Percentiles rank a stretch among this genome's conserved stretches.
phyloP scores from a whole-genome alignment of 768 basidiomycete genomes.

The Amanita thiersii region DNA sequence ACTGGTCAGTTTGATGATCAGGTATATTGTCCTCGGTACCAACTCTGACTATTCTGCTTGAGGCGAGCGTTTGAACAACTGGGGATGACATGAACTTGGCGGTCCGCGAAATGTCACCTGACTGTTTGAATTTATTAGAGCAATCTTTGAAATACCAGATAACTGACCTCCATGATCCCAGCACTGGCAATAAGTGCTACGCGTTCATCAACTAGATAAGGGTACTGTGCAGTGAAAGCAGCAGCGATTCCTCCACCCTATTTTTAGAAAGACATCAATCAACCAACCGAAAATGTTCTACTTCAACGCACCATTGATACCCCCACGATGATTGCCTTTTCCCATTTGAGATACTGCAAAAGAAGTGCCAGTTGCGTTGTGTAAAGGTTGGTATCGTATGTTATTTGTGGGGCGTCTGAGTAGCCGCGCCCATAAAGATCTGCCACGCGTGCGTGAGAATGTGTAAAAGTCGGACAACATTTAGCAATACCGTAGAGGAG shows the following conservation, averaged over 20 bases:
- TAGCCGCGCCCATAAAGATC: conserved; percentile 82
- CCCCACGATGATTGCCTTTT: conserved; percentile 54
- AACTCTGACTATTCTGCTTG: conserved; percentile 56
- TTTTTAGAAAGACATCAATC: conserved; percentile 4
- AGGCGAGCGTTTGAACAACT: conserved; percentile 56
- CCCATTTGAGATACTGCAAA: conserved; percentile 73
- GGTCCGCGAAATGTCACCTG: conserved; percentile 62
- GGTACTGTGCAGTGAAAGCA: conserved; percentile 64
- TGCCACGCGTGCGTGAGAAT: conserved; percentile 16
- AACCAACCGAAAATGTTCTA: not conserved
- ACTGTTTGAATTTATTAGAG: conserved; percentile 22
- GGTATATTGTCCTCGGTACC: conserved; percentile 13
- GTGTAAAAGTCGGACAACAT: not conserved
- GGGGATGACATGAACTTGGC: conserved; percentile 75
- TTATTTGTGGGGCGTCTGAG: conserved; percentile 68
- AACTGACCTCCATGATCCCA: conserved; percentile 55
- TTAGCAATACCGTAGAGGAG: conserved; percentile 56
- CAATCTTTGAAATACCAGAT: conserved; percentile 6
- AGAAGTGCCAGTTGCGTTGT: conserved; percentile 76
- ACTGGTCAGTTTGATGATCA: not conserved
- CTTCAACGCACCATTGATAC: conserved; percentile 59
- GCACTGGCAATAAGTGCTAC: conserved; percentile 62
- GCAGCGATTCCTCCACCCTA: conserved; percentile 72
- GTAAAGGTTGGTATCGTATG: conserved; percentile 58
- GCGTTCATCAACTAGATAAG: conserved; percentile 58